Evolutionary conservation across 176 grass and related monocot genomes (phyloP), one percentile per base, ranked within the genome.

Genomic region (Luzula sylvatica): DNA sequence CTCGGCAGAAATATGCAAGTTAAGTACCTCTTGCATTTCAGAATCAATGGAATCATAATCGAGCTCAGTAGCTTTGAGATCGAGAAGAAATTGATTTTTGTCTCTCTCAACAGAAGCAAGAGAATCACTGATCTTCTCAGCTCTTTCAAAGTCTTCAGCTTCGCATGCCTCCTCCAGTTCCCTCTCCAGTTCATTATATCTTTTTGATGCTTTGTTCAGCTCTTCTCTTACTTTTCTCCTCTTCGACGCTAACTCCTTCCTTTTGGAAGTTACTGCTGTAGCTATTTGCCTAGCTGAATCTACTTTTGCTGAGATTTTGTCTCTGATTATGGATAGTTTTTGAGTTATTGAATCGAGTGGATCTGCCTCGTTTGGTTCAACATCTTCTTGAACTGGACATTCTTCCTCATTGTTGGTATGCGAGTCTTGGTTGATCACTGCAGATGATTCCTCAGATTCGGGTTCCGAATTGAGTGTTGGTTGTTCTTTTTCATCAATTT

Each of bases 91-190:
- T n/a, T 23, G 30, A 54, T 68, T 70, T 30, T 87, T 98, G 8
- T 83, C 85, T 67, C 73, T 76, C 69, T 98, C 92, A 14, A 80
- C 24, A 0, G 65, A 58, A 0, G 65, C 81, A 11, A 98, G 74
- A 3, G 70, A 72, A 23, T 90, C 65, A 0, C 85, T 90, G 65
- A 98, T 81, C 55, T 42, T 77, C 75, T 98, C 92, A 1, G 92
- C 92, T 20, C 23, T 89, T 59, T 98, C 92, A 15, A 98, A 90
- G 48, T 87, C 85, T 53, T 98, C 92, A 0, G 85, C 45, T 55
- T 98, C 92, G 2, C 92, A 98, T 14, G 81, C 85, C 75, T 77
- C 74, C 78, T 98, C 85, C 21, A 98, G 50, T 68, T 98, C 81
- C 54, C 46, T 90, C 65, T 98, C 92, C 68, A 98, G 27, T 53